These are phyloP conservation scores for Huiozyma sinensis DNA, from an alignment of 805 yeast genomes.

Conservation along the genomic window DNA sequence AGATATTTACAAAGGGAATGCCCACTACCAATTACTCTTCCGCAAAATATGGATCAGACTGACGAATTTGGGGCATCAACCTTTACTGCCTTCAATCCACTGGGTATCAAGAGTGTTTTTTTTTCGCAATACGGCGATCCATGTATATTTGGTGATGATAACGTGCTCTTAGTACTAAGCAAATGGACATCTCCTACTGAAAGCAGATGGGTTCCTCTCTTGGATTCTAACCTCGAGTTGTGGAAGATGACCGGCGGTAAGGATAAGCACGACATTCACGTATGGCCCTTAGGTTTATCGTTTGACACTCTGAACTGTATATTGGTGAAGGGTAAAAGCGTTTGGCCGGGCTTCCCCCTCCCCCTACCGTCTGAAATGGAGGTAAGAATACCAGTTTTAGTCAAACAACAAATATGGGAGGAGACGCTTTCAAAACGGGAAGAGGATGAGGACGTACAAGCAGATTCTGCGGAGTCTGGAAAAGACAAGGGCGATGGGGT, in stretches of 20 bases:
- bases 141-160: constrained; percentile 70
- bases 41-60: constrained; percentile 10
- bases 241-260: constrained; percentile 43
- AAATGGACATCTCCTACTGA: constrained; percentile 72
- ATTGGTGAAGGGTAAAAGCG: constrained; percentile 52
- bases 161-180: constrained; percentile 55
- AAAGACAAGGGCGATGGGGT: constrained; percentile 14
- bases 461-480: constrained; percentile 5
- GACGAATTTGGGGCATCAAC: constrained; percentile 19
- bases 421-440: constrained; percentile 20
- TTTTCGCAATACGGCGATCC: constrained; percentile 89
- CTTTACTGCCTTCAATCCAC: constrained; percentile 18
- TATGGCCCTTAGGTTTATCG: constrained; percentile 83
- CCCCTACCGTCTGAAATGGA: constrained; percentile 76
- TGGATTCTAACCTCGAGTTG: constrained; percentile 41
- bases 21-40: constrained; percentile 33
- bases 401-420: constrained; percentile 24
- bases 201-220: constrained; percentile 78
- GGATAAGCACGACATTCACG: constrained; percentile 40
- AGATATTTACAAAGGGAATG: constrained; percentile 36
- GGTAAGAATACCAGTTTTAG: constrained; percentile 49
- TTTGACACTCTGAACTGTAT: constrained; percentile 64
- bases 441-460: constrained; percentile 20
- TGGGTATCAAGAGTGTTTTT: constrained; percentile 53
- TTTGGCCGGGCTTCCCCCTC: constrained; percentile 74